Evolutionary conservation across 306 rosid species (phyloP).

Genomic region (Benincasa hispida): DNA sequence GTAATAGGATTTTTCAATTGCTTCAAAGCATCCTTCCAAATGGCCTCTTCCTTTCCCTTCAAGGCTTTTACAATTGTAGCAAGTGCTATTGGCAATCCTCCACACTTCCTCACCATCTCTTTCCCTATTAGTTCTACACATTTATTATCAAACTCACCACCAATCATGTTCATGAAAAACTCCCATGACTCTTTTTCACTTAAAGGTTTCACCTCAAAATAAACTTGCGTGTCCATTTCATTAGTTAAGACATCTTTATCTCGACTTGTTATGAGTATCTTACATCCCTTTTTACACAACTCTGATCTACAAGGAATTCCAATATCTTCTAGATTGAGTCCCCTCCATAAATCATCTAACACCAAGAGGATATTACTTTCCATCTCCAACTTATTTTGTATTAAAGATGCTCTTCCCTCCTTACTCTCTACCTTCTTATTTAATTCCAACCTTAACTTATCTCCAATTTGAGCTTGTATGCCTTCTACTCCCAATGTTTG

Average conservation of each 20-base stretch:
- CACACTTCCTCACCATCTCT: not conserved
- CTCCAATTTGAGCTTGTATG: not conserved
- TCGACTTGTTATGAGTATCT: not conserved
- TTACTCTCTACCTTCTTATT: not conserved
- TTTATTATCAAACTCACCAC: not conserved
- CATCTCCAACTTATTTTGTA: not conserved
- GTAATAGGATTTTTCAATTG: not conserved
- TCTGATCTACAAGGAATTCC: conserved; percentile 21
- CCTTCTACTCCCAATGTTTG: not conserved
- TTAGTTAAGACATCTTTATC: not conserved
- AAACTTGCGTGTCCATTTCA: not conserved
- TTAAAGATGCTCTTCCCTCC: not conserved
- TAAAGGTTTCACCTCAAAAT: not conserved
- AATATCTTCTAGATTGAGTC: conserved; percentile 15
- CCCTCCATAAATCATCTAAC: conserved; percentile 31
- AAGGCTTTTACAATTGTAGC: not conserved
- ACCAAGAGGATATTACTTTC: conserved; percentile 10
- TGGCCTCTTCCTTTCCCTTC: not conserved
- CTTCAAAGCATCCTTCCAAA: not conserved
- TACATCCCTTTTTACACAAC: conserved; percentile 15
- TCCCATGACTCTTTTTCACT: not conserved
- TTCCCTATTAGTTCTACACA: not conserved
- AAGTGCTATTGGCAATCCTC: not conserved
- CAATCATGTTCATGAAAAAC: not conserved
- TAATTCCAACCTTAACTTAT: not conserved